Percentiles rank a stretch among this genome's conserved stretches.
Conservation (phyloP, 352 stramenopile species). For the Globisporangium splendens region DNA sequence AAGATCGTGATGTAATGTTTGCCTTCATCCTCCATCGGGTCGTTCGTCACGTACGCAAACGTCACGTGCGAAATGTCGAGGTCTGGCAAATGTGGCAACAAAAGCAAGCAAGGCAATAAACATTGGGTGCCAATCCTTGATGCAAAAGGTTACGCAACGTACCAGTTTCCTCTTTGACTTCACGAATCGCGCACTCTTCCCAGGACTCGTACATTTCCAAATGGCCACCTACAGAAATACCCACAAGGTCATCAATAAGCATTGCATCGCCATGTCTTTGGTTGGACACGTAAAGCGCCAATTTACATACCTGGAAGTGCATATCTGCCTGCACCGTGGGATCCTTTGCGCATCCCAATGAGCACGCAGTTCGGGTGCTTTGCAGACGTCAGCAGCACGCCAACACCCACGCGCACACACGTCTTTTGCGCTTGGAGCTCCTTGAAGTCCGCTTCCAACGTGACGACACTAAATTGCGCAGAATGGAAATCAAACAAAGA, state of each 20-base stretch:
- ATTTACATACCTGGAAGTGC: slow-evolving; percentile 48
- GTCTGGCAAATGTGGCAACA: slow-evolving; percentile 22
- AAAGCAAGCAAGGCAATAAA: not conserved
- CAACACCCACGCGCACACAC: slow-evolving; percentile 71
- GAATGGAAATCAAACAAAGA: not conserved
- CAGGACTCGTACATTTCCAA: slow-evolving; percentile 83
- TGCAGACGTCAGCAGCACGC: slow-evolving; percentile 65
- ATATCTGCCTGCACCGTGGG: slow-evolving; percentile 73
- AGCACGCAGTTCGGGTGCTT: slow-evolving; percentile 67
- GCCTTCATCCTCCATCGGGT: slow-evolving; percentile 73
- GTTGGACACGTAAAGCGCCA: too few relatives aligned
- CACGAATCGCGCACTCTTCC: slow-evolving; percentile 71
- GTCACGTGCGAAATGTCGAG: slow-evolving; percentile 46
- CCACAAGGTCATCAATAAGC: not conserved
- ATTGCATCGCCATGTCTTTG: not conserved
- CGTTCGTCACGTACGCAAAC: slow-evolving; percentile 80
- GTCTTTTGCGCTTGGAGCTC: slow-evolving; percentile 57
- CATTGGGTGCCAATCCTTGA: too few relatives aligned
- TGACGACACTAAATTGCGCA: slow-evolving; percentile 27
- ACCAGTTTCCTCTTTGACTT: slow-evolving; percentile 85
- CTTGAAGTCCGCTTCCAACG: slow-evolving; percentile 55
- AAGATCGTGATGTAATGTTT: slow-evolving; percentile 89
- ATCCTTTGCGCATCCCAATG: slow-evolving; percentile 68
- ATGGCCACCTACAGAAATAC: slow-evolving; percentile 39
- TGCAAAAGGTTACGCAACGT: not conserved